These are phyloP conservation scores for Cladophialophora exuberans DNA, from an alignment of 2,329 filamentous ascomycete genomes.

Conservation along the genomic window DNA sequence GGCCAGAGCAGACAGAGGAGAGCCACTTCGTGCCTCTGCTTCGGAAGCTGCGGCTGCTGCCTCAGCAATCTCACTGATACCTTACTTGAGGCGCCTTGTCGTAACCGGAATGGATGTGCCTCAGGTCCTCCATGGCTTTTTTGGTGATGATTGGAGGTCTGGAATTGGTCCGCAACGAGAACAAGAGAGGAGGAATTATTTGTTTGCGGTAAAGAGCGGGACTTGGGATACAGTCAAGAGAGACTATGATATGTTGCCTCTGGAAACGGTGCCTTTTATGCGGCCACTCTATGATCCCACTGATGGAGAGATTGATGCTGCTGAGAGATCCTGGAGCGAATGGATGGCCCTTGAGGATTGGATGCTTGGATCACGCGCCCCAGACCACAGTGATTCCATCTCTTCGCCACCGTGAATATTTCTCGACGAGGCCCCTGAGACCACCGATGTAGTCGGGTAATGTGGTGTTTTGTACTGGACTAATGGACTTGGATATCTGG, in stretches of 20 bases:
- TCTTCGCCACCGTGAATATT: background rate
- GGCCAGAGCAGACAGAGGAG: constrained; percentile 24
- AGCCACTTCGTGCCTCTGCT: constrained; percentile 16
- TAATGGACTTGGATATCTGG: too few relatives aligned
- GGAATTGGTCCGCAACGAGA: constrained; percentile 85
- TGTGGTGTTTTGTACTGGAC: too few relatives aligned
- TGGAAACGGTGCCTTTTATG: constrained; percentile 86
- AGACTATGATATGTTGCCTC: constrained; percentile 82
- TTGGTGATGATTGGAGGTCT: constrained; percentile 85
- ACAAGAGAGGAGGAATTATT: constrained; percentile 87
- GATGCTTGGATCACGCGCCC: constrained; percentile 88
- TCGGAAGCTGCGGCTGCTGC: constrained; percentile 35
- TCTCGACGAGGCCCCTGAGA: too few relatives aligned
- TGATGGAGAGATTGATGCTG: constrained; percentile 78
- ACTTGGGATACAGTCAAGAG: constrained; percentile 88
- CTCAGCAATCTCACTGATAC: constrained; percentile 69
- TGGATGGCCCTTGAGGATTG: constrained; percentile 98
- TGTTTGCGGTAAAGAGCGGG: constrained; percentile 92
- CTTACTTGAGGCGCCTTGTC: constrained; percentile 87
- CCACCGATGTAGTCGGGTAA: too few relatives aligned
- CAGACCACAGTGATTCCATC: constrained; percentile 36
- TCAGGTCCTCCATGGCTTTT: constrained; percentile 89
- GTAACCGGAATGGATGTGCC: constrained; percentile 89
- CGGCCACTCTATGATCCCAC: constrained; percentile 76
- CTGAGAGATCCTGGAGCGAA: constrained; percentile 86